These are phyloP conservation scores for Seiridium unicorne DNA, from an alignment of 2,329 filamentous ascomycete genomes.

Conservation along the genomic window DNA sequence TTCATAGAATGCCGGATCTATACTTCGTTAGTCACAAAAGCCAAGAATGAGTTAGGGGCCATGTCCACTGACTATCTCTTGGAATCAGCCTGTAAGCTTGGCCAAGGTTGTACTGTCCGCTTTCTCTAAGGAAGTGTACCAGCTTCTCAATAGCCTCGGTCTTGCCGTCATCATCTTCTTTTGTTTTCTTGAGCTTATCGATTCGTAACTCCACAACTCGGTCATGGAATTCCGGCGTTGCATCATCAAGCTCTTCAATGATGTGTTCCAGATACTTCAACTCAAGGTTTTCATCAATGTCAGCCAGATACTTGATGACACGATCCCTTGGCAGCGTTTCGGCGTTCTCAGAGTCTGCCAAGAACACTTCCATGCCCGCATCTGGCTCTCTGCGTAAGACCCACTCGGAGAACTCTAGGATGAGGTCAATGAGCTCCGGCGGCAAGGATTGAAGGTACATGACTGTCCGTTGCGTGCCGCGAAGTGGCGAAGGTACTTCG, in stretches of 20 bases:
- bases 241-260: conserved; percentile 81
- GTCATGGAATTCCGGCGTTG: conserved; percentile 85
- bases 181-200: conserved; percentile 50
- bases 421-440: conserved; percentile 83
- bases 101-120: conserved; percentile 76
- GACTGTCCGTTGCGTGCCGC: conserved; percentile 81
- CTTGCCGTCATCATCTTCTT: conserved; percentile 9
- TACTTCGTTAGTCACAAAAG: conserved; percentile 9
- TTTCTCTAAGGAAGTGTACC: conserved; percentile 72
- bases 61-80: conserved; percentile 62
- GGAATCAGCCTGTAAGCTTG: conserved; percentile 78
- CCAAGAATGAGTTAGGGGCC: neutral
- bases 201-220: conserved; percentile 69
- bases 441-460: conserved; percentile 87
- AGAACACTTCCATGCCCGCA: conserved; percentile 87
- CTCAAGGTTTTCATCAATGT: conserved; percentile 69
- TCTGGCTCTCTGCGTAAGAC: conserved; percentile 70
- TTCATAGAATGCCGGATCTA: conserved; percentile 84
- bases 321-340: conserved; percentile 79
- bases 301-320: conserved; percentile 72
- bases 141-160: conserved; percentile 58
- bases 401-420: conserved; percentile 91
- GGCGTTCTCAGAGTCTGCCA: conserved; percentile 91
- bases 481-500: conserved; percentile 45
- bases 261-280: conserved; percentile 87